Evolutionary conservation across 2,329 filamentous ascomycete species (phyloP), one percentile per base, ranked within the genome.

Genomic region (Apiospora saccharicola): DNA sequence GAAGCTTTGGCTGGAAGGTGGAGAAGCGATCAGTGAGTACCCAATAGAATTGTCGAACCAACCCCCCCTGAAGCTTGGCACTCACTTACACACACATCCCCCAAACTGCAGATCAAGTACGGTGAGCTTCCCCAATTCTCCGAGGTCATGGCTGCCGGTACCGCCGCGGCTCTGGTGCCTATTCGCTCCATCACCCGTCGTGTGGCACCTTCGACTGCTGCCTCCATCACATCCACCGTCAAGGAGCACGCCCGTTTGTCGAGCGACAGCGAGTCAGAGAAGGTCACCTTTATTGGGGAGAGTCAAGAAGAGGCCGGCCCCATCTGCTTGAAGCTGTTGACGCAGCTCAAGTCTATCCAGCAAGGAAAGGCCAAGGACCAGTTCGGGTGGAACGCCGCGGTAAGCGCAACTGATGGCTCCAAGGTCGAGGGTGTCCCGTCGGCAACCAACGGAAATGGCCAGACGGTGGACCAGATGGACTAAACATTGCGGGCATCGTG

Each of bases 71-170:
- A 46, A 49, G 26, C 67, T 67, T 14, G 30, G 22, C 43, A 10
- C n/a, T 26, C 37, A 41, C 24, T 43, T 53, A 30, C 46, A 68
- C 26, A 30, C 34, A 26, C 14, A 12, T n/a, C 46, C 26, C 24
- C 22, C 69, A n/a, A 24, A 73, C 44, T 44, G 24, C 76, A 91
- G 89, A 92, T 94, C 82, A 89, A 87, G 82, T 91, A 90, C 80
- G 77, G 81, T 24, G 90, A 91, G 78, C 85, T 91, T 24, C 82
- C 85, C 14, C 76, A 79, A 70, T 89, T 89, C 77, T 81, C 79
- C 69, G 96, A 98, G 83, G 91, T 99, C 70, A 91, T 98, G 83
- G 96, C 96, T 4, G 95, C 95, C 3, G 96, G 96, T 1, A 98
- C 96, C 0, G 96, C 96, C 0, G 96, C 95, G 0, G 94, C 94